Evolutionary conservation across 805 yeast species (phyloP).

Genomic region (Teunomyces barrocoloradensis): DNA sequence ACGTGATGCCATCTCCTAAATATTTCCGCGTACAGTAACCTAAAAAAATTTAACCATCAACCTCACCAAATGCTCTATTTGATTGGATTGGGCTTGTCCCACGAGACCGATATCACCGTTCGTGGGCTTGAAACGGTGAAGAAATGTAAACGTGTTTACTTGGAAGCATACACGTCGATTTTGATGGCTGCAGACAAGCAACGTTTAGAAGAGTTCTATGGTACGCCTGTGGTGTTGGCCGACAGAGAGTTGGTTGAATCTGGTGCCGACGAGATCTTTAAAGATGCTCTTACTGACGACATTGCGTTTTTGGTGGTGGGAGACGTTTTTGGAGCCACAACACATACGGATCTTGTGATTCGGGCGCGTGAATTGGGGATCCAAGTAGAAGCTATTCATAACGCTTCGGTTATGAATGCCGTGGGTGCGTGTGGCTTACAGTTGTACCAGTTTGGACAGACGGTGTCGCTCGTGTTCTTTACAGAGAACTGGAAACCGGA

Average conservation of each 20-base stretch:
- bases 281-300: constrained; percentile 74
- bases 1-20: constrained; percentile 9
- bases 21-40: neutral
- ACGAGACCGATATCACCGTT: constrained; percentile 87
- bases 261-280: constrained; percentile 80
- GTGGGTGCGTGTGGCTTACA: constrained; percentile 98
- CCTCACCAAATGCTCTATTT: constrained; percentile 68
- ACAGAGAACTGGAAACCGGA: constrained; percentile 97
- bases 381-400: constrained; percentile 79
- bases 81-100: constrained; percentile 88
- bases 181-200: constrained; percentile 86
- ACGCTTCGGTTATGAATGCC: constrained; percentile 97
- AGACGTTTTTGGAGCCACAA: constrained; percentile 97
- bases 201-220: constrained; percentile 79
- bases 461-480: constrained; percentile 94
- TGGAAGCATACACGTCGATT: constrained; percentile 94
- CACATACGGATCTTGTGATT: constrained; percentile 90
- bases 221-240: constrained; percentile 79
- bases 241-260: constrained; percentile 93
- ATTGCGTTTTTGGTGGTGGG: constrained; percentile 96
- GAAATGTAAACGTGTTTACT: constrained; percentile 83
- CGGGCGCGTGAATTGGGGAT: constrained; percentile 86
- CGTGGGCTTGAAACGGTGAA: constrained; percentile 86
- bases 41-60: neutral
- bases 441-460: constrained; percentile 92